A percentile compares a stretch with the other conserved stretches of the same genome.
Evolutionary conservation across 1,284 basidiomycete species (phyloP).

Genomic region (Fomitopsis palustris): DNA sequence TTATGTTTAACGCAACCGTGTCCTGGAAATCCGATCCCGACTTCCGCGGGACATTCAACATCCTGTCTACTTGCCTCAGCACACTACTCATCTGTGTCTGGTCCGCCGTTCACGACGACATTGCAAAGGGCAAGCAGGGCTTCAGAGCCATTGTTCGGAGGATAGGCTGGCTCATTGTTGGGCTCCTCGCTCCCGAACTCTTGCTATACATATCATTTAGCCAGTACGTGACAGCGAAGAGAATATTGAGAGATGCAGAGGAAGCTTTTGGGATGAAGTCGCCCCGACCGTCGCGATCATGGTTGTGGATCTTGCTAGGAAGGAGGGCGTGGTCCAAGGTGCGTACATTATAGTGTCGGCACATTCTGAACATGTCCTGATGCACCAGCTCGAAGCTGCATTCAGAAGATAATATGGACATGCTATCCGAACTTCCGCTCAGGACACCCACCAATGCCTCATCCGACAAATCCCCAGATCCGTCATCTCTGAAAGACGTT

Average conservation of each 20-base stretch:
- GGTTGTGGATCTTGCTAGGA: too few species aligned
- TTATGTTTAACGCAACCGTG: not conserved
- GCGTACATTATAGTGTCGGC: too few species aligned
- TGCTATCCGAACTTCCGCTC: too few species aligned
- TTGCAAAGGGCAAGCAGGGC: not conserved
- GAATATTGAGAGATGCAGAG: not conserved
- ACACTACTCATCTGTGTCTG: slow-evolving; percentile 4
- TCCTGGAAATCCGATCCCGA: not conserved
- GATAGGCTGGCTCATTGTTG: slow-evolving; percentile 2
- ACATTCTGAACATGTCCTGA: too few species aligned
- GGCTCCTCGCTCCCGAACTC: not conserved
- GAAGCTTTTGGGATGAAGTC: not conserved
- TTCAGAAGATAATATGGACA: too few species aligned
- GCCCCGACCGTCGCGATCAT: too few species aligned
- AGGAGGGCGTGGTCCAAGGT: too few species aligned
- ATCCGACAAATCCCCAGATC: not conserved
- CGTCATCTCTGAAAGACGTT: not conserved
- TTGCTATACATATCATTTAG: not conserved
- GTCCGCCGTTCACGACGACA: slow-evolving; percentile 5
- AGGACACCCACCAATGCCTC: not conserved
- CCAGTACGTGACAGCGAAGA: not conserved
- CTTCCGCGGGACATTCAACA: slow-evolving; percentile 3
- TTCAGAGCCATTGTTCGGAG: not conserved
- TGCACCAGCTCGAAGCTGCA: too few species aligned
- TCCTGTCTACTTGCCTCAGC: slow-evolving; percentile 1